Conservation (phyloP, 2,329 filamentous ascomycete species). For the Verticillium zaregamsianum region DNA sequence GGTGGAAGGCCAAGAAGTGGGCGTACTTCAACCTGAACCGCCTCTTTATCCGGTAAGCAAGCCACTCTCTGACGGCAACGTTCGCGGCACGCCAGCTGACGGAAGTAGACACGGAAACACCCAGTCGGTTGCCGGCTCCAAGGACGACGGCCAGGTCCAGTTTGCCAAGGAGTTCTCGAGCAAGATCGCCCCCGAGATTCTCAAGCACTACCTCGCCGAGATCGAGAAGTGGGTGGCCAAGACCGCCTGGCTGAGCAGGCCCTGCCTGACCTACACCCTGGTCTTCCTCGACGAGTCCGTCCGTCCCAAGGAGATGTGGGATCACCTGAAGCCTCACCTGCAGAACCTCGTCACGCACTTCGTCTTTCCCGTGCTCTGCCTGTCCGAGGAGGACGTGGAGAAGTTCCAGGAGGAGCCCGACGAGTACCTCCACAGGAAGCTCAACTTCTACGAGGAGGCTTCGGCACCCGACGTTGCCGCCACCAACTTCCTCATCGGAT, state of each 20-base stretch:
- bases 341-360: slow-evolving; percentile 91
- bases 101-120: slow-evolving; percentile 73
- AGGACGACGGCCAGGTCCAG: slow-evolving; percentile 68
- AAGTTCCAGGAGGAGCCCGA: slow-evolving; percentile 92
- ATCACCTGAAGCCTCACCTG: slow-evolving; percentile 86
- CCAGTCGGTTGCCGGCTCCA: slow-evolving; percentile 61
- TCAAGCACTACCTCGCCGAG: slow-evolving; percentile 90
- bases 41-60: slow-evolving; percentile 78
- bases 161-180: slow-evolving; percentile 89
- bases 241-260: slow-evolving; percentile 89
- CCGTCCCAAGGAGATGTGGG: slow-evolving; percentile 96
- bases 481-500: slow-evolving; percentile 90
- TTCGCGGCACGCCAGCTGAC: slow-evolving; percentile 17
- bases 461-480: slow-evolving; percentile 93
- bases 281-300: slow-evolving; percentile 97
- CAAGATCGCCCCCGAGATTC: slow-evolving; percentile 90
- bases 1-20: slow-evolving; percentile 99
- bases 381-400: slow-evolving; percentile 87
- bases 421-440: slow-evolving; percentile 93
- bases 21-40: slow-evolving; percentile 96
- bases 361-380: slow-evolving; percentile 91
- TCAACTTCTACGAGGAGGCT: slow-evolving; percentile 97
- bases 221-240: slow-evolving; percentile 98
- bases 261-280: slow-evolving; percentile 87
- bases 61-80: background rate